Evolutionary conservation across 768 basidiomycete genomes (phyloP).

Genomic region (Strobilomyces confusus): DNA sequence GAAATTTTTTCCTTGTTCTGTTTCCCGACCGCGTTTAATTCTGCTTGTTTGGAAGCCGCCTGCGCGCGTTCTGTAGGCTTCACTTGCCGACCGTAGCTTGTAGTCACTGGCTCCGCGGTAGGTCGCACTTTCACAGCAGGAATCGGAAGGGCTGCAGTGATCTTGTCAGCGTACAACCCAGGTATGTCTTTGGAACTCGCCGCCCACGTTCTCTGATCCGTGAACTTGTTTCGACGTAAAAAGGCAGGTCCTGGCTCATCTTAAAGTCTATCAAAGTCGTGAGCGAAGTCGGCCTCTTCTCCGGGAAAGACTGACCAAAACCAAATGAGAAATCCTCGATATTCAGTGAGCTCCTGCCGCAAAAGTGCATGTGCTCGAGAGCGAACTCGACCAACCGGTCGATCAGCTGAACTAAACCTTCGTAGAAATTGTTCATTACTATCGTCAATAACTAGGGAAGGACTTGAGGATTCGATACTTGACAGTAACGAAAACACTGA

Average conservation of each 20-base stretch:
- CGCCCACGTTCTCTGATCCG: slow-evolving; percentile 25
- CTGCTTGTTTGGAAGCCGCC: slow-evolving; percentile 5
- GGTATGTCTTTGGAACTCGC: neutral
- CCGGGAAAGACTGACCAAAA: slow-evolving; percentile 20
- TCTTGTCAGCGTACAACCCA: slow-evolving; percentile 1
- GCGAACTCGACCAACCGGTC: slow-evolving; percentile 26
- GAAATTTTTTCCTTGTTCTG: slow-evolving; percentile 5
- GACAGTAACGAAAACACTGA: neutral
- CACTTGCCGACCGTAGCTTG: slow-evolving; percentile 23
- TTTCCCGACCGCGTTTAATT: neutral
- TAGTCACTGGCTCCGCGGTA: slow-evolving; percentile 11
- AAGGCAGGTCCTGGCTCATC: slow-evolving; percentile 31
- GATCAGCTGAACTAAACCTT: slow-evolving; percentile 27
- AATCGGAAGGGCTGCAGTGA: slow-evolving; percentile 12
- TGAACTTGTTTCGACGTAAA: slow-evolving; percentile 24
- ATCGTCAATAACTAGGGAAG: slow-evolving; percentile 24
- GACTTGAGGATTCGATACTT: neutral
- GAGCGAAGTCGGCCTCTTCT: neutral
- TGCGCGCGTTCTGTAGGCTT: slow-evolving; percentile 20
- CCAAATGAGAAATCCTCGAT: slow-evolving; percentile 29
- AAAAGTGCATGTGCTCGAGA: slow-evolving; percentile 20
- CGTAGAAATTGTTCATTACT: slow-evolving; percentile 30
- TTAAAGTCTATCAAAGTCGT: slow-evolving; percentile 18
- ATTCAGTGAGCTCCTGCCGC: slow-evolving; percentile 13
- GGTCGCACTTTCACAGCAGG: slow-evolving; percentile 1